These are phyloP conservation scores for Micromonas commoda DNA, from an alignment of 139 green algal species.

Conservation along the genomic window DNA sequence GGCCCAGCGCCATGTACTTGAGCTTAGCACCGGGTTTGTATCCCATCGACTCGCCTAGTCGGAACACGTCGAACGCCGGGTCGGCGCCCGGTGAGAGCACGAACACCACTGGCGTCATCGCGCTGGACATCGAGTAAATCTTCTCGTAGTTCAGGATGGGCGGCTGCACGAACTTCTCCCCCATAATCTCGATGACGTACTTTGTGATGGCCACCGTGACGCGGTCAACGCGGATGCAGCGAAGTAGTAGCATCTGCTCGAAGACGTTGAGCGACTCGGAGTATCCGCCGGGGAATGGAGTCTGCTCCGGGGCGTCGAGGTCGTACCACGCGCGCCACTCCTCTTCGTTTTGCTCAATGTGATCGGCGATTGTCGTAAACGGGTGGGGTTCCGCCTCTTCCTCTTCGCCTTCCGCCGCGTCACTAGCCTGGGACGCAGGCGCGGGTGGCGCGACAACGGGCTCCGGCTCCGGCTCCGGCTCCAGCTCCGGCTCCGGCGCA, in stretches of 20 bases:
- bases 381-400: conserved; percentile 14
- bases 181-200: conserved; percentile 61
- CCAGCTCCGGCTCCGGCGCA: no score
- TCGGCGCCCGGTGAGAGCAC: conserved; percentile 81
- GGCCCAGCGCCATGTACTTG: conserved; percentile 86
- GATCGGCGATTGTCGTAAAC: conserved; percentile 47
- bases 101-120: conserved; percentile 76
- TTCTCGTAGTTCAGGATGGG: conserved; percentile 66
- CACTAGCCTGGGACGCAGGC: no score
- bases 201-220: conserved; percentile 65
- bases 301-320: conserved; percentile 55
- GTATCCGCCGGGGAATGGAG: conserved; percentile 52
- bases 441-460: no score
- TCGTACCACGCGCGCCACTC: conserved; percentile 65
- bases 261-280: conserved; percentile 53
- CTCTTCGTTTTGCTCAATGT: conserved; percentile 56
- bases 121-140: conserved; percentile 62
- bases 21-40: conserved; percentile 73
- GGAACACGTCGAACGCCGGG: conserved; percentile 82
- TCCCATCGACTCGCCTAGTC: conserved; percentile 76
- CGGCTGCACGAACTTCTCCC: conserved; percentile 61
- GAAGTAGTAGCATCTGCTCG: conserved; percentile 71
- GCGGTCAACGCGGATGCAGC: conserved; percentile 73
- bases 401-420: no score
- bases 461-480: no score